Base-by-base conservation (phyloP, 2,329 filamentous ascomycete species). In the Fusarium sp. region DNA sequence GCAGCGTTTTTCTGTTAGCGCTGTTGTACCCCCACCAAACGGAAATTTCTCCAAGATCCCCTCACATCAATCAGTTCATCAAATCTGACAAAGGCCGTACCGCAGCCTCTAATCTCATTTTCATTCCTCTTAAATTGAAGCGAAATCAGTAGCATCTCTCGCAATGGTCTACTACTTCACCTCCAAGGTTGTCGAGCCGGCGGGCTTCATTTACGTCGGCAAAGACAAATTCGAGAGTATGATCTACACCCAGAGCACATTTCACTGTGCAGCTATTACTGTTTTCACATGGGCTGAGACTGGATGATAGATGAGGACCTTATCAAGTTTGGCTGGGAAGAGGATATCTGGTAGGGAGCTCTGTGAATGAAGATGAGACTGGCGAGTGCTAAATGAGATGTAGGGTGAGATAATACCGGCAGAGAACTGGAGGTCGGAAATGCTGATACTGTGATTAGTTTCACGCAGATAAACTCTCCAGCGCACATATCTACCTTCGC, bases 151-250 rank as follows among this genome's bases (percentile, higher is more conserved):
- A 11, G 4, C 47, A 1, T 18, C 2, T 2, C 5, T 5, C 8
- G 15, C 52, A 5, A 97, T 99, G 96, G 96, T 99, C 48, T 97
- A 92, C 83, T 98, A 98, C 81, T 98, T 96, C 80, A 96, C 90
- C 2, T 98, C 95, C 27, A 95, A 88, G 67, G 89, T 90, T 44
- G 93, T 97, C 41, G 86, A 90, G 15, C 95, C 96, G 3, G 80
- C 94, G 32, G 95, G 94, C 44, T 94, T 91, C 79, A 90, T 99
- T 77, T 99, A 99, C 80, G 94, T 98, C 64, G 96, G 96, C 81
- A 99, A 98, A 82, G 96, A 99, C 85, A 99, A 99, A 84, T 94
- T 96, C 75, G 96, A 99, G 85, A 99, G 96, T 98, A 86, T 78
- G 91, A 75, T 29, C 66, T 69, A 58, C 61, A 61, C 32, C 51